These are phyloP conservation scores for Blastobotrys raffinosifermentans DNA, from an alignment of 1,139 yeast species.

Conservation along the genomic window DNA sequence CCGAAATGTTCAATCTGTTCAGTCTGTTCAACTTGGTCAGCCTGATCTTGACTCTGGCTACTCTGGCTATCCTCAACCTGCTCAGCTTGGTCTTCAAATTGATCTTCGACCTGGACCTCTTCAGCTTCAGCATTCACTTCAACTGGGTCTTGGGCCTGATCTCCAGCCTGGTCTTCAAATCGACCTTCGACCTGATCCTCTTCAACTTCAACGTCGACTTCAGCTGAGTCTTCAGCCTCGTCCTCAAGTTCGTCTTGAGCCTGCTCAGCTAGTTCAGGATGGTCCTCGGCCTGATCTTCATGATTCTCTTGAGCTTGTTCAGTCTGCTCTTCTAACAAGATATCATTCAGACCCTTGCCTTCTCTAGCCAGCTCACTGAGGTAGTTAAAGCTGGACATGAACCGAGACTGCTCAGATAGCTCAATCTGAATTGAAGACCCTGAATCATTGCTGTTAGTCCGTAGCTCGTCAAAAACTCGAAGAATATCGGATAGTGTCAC, in stretches of 20 bases:
- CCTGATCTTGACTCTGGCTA: too few species aligned
- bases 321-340: conserved; percentile 6
- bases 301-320: background rate
- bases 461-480: conserved; percentile 17
- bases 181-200: conserved; percentile 2
- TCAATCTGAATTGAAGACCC: conserved; percentile 16
- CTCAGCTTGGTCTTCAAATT: background rate
- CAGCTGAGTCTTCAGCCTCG: conserved; percentile 1
- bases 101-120: conserved; percentile 3
- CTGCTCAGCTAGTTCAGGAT: background rate
- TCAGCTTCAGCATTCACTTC: conserved; percentile 3
- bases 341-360: conserved; percentile 20
- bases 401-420: conserved; percentile 16
- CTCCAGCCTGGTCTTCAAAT: conserved; percentile 2
- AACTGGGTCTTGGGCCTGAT: conserved; percentile 4
- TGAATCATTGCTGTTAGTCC: conserved; percentile 11
- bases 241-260: background rate
- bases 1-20: too few species aligned
- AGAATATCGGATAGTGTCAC: conserved; percentile 21
- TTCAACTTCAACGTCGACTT: background rate
- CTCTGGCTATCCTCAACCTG: too few species aligned
- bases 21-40: too few species aligned
- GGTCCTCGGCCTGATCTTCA: background rate
- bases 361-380: conserved; percentile 16
- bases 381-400: conserved; percentile 19